These are phyloP conservation scores for Cladosporium sphaerospermum DNA, from an alignment of 2,329 filamentous ascomycete genomes.

Conservation along the genomic window DNA sequence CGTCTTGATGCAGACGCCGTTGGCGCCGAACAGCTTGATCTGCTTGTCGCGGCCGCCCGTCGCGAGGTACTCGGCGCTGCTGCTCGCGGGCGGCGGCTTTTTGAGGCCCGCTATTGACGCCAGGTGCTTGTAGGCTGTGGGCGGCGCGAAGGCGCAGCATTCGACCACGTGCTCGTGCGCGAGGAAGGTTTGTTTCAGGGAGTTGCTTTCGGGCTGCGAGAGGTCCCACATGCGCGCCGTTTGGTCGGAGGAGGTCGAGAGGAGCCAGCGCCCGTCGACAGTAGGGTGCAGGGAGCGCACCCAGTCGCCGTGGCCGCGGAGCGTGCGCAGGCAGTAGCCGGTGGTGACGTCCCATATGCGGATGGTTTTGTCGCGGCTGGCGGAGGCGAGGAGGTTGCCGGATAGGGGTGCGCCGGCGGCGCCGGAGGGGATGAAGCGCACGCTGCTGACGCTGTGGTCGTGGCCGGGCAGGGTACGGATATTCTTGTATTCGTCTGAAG, in stretches of 20 bases:
- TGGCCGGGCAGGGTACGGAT: constrained; percentile 86
- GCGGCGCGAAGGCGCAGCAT: constrained; percentile 80
- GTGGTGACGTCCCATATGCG: constrained; percentile 91
- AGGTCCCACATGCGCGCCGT: constrained; percentile 82
- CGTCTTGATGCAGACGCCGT: constrained; percentile 78
- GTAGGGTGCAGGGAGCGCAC: constrained; percentile 83
- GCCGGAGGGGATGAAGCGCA: constrained; percentile 81
- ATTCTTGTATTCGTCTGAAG: constrained; percentile 88
- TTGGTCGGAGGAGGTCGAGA: constrained; percentile 78
- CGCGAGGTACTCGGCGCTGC: constrained; percentile 79
- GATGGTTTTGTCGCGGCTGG: constrained; percentile 77
- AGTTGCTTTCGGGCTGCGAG: constrained; percentile 57
- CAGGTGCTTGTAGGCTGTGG: constrained; percentile 69
- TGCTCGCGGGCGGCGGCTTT: constrained; percentile 67
- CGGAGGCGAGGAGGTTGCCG: constrained; percentile 78
- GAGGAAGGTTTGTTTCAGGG: constrained; percentile 64
- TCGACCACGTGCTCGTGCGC: constrained; percentile 84
- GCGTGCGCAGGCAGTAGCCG: constrained; percentile 86
- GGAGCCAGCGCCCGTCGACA: constrained; percentile 71
- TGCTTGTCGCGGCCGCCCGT: constrained; percentile 87
- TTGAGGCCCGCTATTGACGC: constrained; percentile 74
- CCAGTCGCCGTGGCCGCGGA: constrained; percentile 81
- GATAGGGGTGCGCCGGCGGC: constrained; percentile 71
- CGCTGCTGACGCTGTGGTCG: constrained; percentile 83
- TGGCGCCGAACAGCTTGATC: constrained; percentile 81